Evolutionary conservation across 768 basidiomycete genomes (phyloP), one percentile per base, ranked within the genome.

Genomic region (Leccinum broughii): DNA sequence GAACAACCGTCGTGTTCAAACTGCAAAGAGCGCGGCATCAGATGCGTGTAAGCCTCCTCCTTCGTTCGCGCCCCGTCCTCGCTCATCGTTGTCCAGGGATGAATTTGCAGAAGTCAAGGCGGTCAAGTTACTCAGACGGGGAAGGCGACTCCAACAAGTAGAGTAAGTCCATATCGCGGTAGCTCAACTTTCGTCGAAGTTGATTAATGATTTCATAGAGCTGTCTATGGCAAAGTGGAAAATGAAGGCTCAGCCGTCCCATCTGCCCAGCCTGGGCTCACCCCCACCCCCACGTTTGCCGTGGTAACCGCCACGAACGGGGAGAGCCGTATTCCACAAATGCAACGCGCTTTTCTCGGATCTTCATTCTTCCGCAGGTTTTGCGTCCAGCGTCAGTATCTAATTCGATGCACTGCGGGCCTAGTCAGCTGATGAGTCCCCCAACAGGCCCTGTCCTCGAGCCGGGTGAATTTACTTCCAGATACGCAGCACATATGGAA

Each of bases 41-140:
- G 92, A 82, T 96, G 95, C 90, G 89, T 96, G 93, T 94, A 80
- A 66, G 93, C 84, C 17, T 14, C 22, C n/a, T 46, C 44, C 41
- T 26, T n/a, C 17, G 7, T 11, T 30, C 4, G 6, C 53, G 4
- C 48, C 28, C 59, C 44, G n/a, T 41, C 20, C 46, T 51, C 39
- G n/a, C 56, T 65, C 34, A 69, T 62, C 46, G 10, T 30, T 35
- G 26, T 24, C 30, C 65, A 96, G 93, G 24, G 94, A 96, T 71
- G 94, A 95, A 70, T 95, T 92, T 68, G 92, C 92, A 22, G 89
- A 94, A 66, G 86, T 94, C 50, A 95, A 95, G 70, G 90, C 92
- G 2, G 92, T 92, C 61, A 96, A 95, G 75, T 77, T 93, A 32
- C 82, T 95, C 20, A 77, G 89, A 62, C 86, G 89, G 54, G 91